Evolutionary conservation across 2,329 filamentous ascomycete genomes (phyloP).

Genomic region (Exophiala spinifera): DNA sequence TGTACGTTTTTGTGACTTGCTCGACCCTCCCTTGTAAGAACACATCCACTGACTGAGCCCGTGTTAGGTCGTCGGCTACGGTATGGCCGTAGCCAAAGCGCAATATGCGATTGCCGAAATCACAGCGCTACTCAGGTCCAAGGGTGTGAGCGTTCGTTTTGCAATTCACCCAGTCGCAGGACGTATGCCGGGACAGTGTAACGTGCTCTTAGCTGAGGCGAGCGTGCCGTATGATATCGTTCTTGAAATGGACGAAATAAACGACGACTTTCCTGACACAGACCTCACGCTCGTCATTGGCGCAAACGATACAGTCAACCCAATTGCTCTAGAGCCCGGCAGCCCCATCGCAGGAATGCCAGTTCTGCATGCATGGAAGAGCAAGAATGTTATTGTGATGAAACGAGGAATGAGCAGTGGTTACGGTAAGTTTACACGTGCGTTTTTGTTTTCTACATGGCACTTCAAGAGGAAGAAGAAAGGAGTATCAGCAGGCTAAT

Average conservation of each 20-base stretch:
- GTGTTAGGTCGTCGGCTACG: constrained; percentile 68
- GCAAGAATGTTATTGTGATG: constrained; percentile 89
- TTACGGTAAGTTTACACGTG: constrained; percentile 59
- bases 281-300: constrained; percentile 86
- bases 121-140: constrained; percentile 67
- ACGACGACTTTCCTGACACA: constrained; percentile 82
- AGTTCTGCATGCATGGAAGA: constrained; percentile 89
- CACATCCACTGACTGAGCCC: not conserved
- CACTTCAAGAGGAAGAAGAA: too few relatives aligned
- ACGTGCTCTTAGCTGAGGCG: constrained; percentile 83
- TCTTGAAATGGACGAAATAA: constrained; percentile 94
- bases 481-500: too few relatives aligned
- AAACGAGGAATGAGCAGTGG: constrained; percentile 86
- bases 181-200: constrained; percentile 90
- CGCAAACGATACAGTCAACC: constrained; percentile 90
- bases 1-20: constrained; percentile 12
- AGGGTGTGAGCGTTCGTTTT: constrained; percentile 78
- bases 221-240: constrained; percentile 89
- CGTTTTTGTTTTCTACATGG: not conserved
- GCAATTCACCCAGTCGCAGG: constrained; percentile 88
- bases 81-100: constrained; percentile 91
- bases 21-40: not conserved
- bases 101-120: constrained; percentile 89
- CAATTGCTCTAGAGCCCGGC: constrained; percentile 78
- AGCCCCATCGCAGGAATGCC: constrained; percentile 90